A percentile compares a stretch with the other conserved stretches of the same genome.
Evolutionary conservation across 1,284 basidiomycete species (phyloP).

Genomic region (Somion occarium): DNA sequence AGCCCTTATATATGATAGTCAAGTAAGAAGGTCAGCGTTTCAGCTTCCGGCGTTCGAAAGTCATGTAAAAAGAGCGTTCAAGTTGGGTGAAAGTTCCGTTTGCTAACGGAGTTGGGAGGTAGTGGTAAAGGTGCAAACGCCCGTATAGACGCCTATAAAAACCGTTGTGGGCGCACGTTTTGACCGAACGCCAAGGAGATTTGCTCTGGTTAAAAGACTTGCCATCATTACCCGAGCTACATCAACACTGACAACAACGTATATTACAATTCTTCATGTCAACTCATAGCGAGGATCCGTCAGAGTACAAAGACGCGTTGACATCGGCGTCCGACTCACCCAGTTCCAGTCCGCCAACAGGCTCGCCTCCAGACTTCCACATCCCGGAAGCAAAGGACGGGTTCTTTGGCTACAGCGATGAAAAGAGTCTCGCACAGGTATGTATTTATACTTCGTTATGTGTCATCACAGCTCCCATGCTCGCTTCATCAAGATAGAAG

Average conservation of each 20-base stretch:
- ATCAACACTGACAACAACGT: no score
- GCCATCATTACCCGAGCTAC: no score
- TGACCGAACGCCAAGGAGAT: no score
- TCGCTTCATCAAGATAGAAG: conserved; percentile 52
- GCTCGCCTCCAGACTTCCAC: conserved; percentile 30
- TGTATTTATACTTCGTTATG: conserved; percentile 21
- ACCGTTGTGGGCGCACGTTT: neutral
- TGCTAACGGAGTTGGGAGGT: neutral
- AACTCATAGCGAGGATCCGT: neutral
- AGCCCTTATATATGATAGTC: no score
- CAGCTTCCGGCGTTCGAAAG: no score
- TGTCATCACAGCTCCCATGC: neutral
- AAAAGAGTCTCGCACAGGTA: conserved; percentile 70
- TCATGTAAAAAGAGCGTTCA: no score
- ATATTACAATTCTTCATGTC: no score
- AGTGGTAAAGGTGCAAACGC: neutral
- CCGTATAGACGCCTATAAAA: no score
- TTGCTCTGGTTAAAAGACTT: no score
- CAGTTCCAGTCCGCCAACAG: neutral
- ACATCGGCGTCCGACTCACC: neutral
- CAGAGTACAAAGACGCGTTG: neutral
- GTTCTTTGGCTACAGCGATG: conserved; percentile 73
- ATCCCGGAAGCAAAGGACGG: conserved; percentile 62
- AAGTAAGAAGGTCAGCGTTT: no score
- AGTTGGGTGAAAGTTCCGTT: no score